Evolutionary conservation across 1,284 basidiomycete species (phyloP).

Genomic region (Cutaneotrichosporon daszewskae): DNA sequence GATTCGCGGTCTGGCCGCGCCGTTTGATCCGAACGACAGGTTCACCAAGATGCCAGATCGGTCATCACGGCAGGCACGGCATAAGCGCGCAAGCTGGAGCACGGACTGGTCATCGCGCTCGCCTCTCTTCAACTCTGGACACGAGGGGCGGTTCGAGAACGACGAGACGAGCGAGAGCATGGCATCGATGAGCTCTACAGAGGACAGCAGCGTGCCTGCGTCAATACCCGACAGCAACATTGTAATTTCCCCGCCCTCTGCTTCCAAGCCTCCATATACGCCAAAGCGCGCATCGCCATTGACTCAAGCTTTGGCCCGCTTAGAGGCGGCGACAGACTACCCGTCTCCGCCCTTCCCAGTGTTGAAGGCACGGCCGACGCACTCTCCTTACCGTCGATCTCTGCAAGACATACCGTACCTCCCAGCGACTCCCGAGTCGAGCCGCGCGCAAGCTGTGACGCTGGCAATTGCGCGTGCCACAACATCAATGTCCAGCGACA

Average conservation of each 20-base stretch:
- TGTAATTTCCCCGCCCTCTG: too few relatives aligned
- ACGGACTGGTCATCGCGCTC: constrained; percentile 10
- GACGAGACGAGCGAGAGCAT: constrained; percentile 11
- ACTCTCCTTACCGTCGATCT: constrained; percentile 14
- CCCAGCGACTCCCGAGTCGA: constrained; percentile 8
- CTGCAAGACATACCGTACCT: constrained; percentile 19
- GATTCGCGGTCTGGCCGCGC: neutral
- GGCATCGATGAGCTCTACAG: constrained; percentile 4
- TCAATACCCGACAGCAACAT: constrained; percentile 7
- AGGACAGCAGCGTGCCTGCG: constrained; percentile 9
- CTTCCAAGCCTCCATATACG: too few relatives aligned
- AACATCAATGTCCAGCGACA: constrained; percentile 14
- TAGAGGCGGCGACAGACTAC: constrained; percentile 1
- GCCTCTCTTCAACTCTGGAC: neutral
- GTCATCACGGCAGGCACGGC: constrained; percentile 17
- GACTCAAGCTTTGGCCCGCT: constrained; percentile 10
- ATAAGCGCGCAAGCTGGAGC: constrained; percentile 26
- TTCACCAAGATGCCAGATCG: constrained; percentile 38
- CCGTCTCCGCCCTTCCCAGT: constrained; percentile 8
- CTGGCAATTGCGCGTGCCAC: constrained; percentile 14
- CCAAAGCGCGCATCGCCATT: constrained; percentile 15
- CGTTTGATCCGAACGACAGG: constrained; percentile 21
- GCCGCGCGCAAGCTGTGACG: constrained; percentile 9
- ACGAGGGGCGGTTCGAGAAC: constrained; percentile 6
- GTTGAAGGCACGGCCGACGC: constrained; percentile 1